A percentile compares a stretch with the other conserved stretches of the same genome.
phyloP scores from a whole-genome alignment of 2,329 filamentous ascomycete species.

The Phymatotrichopsis omnivora region DNA sequence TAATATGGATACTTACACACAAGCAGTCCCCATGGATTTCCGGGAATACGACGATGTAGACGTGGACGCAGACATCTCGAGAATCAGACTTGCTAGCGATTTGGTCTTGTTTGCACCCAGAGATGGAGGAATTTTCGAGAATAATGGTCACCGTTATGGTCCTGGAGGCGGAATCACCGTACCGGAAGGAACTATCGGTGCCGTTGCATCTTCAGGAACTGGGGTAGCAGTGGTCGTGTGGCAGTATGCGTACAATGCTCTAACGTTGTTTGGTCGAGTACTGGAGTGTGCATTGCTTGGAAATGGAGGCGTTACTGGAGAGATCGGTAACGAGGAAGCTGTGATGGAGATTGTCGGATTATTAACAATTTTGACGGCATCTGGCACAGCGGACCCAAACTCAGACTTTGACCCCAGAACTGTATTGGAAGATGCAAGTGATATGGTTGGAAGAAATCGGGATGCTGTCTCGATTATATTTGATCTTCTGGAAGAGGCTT shows the following conservation, averaged over 20 bases:
- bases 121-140: slow-evolving; percentile 34
- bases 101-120: slow-evolving; percentile 52
- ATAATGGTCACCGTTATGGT: slow-evolving; percentile 15
- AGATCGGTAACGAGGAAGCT: slow-evolving; percentile 22
- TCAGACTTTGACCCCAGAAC: slow-evolving; percentile 11
- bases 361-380: slow-evolving; percentile 24
- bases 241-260: slow-evolving; percentile 29
- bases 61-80: slow-evolving; percentile 78
- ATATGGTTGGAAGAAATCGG: slow-evolving; percentile 44
- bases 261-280: slow-evolving; percentile 30
- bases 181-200: slow-evolving; percentile 28
- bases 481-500: slow-evolving; percentile 65
- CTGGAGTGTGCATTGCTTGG: slow-evolving; percentile 29
- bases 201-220: slow-evolving; percentile 28
- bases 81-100: slow-evolving; percentile 56
- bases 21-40: slow-evolving; percentile 62
- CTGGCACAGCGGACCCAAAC: slow-evolving; percentile 16
- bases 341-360: slow-evolving; percentile 30
- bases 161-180: slow-evolving; percentile 28
- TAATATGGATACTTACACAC: slow-evolving; percentile 65
- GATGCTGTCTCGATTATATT: slow-evolving; percentile 76
- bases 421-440: slow-evolving; percentile 50
- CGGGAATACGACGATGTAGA: slow-evolving; percentile 64
- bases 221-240: slow-evolving; percentile 29
- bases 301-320: slow-evolving; percentile 17